A percentile compares a stretch with the other conserved stretches of the same genome.
These are phyloP conservation scores for Xylariaceae sp. DNA, from an alignment of 2,329 filamentous ascomycete species.

Conservation along the genomic window DNA sequence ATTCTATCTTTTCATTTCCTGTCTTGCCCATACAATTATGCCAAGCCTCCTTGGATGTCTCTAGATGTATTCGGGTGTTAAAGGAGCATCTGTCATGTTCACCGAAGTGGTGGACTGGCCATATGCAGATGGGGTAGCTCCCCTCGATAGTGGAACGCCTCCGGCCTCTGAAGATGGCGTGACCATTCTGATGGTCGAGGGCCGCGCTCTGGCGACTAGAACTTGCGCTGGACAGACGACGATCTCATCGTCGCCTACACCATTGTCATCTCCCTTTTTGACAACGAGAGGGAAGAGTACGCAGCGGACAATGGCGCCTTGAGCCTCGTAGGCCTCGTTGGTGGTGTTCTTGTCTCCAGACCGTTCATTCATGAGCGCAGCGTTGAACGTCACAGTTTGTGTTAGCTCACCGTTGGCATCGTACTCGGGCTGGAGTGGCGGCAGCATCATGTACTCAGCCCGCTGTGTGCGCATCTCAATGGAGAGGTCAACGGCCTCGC, in stretches of 20 bases:
- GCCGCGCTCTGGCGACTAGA: slow-evolving; percentile 62
- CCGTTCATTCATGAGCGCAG: slow-evolving; percentile 90
- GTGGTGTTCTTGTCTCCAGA: slow-evolving; percentile 61
- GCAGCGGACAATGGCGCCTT: slow-evolving; percentile 77
- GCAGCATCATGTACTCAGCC: slow-evolving; percentile 98
- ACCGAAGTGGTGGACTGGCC: slow-evolving; percentile 16
- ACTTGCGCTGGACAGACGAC: slow-evolving; percentile 96
- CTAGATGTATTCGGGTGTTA: slow-evolving; percentile 16
- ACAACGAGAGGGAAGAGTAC: slow-evolving; percentile 96
- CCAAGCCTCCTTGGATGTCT: neutral
- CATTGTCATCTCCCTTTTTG: slow-evolving; percentile 88
- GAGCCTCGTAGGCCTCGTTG: slow-evolving; percentile 77
- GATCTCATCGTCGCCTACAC: slow-evolving; percentile 87
- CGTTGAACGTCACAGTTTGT: slow-evolving; percentile 87
- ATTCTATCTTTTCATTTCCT: neutral
- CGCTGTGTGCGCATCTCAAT: slow-evolving; percentile 97
- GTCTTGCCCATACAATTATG: neutral
- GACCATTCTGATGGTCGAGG: slow-evolving; percentile 35
- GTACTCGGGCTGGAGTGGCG: slow-evolving; percentile 90
- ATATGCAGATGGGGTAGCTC: slow-evolving; percentile 25
- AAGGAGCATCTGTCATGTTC: slow-evolving; percentile 18
- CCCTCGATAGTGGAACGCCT: slow-evolving; percentile 38
- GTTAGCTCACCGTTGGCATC: slow-evolving; percentile 87
- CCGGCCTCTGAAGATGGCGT: slow-evolving; percentile 54
- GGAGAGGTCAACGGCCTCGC: slow-evolving; percentile 82